phyloP scores from a whole-genome alignment of 2,329 filamentous ascomycete genomes.

The Ophiostoma montium region DNA sequence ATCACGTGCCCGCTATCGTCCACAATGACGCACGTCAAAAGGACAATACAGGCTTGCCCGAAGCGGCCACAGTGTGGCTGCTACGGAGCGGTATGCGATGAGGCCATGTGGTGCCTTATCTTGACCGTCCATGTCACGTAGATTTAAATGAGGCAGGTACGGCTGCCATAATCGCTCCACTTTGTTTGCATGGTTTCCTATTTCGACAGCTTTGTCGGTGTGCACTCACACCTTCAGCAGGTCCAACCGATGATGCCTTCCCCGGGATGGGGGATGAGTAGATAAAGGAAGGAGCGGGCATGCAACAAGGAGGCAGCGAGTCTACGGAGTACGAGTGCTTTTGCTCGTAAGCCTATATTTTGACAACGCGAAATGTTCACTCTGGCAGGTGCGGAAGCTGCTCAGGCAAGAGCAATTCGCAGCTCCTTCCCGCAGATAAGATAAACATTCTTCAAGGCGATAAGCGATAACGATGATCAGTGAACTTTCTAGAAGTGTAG shows the following conservation, averaged over 20 bases:
- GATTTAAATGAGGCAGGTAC: slow-evolving; percentile 4
- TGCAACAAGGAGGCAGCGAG: too few relatives aligned
- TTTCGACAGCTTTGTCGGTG: not conserved
- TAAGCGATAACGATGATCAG: not conserved
- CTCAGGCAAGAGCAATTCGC: too few relatives aligned
- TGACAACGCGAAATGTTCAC: too few relatives aligned
- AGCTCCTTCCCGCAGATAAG: not conserved
- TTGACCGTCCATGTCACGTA: not conserved
- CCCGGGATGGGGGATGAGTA: too few relatives aligned
- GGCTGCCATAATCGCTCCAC: slow-evolving; percentile 1
- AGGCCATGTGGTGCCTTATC: not conserved
- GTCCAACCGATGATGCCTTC: too few relatives aligned
- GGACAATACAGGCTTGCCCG: not conserved
- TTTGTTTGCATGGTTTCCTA: not conserved
- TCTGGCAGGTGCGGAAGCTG: too few relatives aligned
- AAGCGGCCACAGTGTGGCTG: not conserved
- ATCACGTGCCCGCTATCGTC: not conserved
- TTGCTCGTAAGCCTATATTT: not conserved
- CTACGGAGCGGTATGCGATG: too few relatives aligned
- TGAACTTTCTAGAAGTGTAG: slow-evolving; percentile 15
- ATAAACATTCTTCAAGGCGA: not conserved
- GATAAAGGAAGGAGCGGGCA: too few relatives aligned
- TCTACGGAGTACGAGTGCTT: not conserved
- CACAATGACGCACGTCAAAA: not conserved
- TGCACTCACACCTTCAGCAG: not conserved